phyloP scores from a whole-genome alignment of 1,284 basidiomycete genomes.

The Irpex lacteus region DNA sequence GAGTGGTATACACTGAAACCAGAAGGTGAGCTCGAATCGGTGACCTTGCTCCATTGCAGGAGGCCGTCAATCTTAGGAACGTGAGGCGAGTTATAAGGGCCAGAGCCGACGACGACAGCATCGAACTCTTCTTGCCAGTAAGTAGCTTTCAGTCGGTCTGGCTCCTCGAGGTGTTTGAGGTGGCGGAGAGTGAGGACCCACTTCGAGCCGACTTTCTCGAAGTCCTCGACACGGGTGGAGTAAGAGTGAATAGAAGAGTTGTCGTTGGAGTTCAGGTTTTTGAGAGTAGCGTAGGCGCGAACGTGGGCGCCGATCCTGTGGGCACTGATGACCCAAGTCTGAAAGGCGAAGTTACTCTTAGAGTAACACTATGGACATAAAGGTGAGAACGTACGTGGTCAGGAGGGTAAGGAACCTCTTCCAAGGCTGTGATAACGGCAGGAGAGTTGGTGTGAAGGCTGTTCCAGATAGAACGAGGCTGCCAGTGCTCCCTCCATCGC shows the following conservation, averaged over 20 bases:
- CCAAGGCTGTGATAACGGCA: slow-evolving; percentile 6
- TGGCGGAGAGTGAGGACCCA: slow-evolving; percentile 24
- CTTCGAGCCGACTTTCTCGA: slow-evolving; percentile 18
- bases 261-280: slow-evolving; percentile 24
- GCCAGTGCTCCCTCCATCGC: slow-evolving; percentile 8
- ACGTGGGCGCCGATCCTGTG: slow-evolving; percentile 6
- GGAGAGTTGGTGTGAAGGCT: slow-evolving; percentile 9
- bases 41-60: slow-evolving; percentile 10
- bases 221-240: slow-evolving; percentile 25
- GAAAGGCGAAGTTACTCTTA: not conserved
- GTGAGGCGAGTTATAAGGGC: slow-evolving; percentile 5
- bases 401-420: slow-evolving; percentile 2
- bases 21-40: not conserved
- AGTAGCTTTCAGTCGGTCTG: slow-evolving; percentile 4
- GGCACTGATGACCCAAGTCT: slow-evolving; percentile 1
- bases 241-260: slow-evolving; percentile 21
- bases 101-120: slow-evolving; percentile 5
- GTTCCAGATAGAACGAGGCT: slow-evolving; percentile 5
- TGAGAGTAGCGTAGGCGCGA: slow-evolving; percentile 25
- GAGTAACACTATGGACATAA: not conserved
- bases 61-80: slow-evolving; percentile 9
- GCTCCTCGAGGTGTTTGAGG: slow-evolving; percentile 4
- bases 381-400: not conserved
- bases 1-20: slow-evolving; percentile 12
- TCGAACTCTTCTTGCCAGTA: slow-evolving; percentile 12